phyloP scores from a whole-genome alignment of 78 protist species.

The Diacronema lutheri region DNA sequence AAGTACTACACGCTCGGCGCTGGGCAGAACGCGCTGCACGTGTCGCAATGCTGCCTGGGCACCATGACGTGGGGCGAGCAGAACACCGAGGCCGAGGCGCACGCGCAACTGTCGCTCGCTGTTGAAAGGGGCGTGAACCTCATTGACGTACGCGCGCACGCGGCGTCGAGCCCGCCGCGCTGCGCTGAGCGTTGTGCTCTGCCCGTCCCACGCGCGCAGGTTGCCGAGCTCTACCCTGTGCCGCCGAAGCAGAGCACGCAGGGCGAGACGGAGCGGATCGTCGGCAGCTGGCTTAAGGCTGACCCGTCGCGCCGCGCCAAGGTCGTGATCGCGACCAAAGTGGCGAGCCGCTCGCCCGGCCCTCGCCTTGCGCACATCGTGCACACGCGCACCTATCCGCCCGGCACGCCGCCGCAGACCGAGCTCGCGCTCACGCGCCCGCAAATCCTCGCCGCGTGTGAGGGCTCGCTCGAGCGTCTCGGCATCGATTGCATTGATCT shows the following conservation, averaged over 20 bases:
- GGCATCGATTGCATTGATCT: background rate
- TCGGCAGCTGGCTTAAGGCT: background rate
- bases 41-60: background rate
- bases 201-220: too few relatives aligned
- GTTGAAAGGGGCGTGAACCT: background rate
- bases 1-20: too few relatives aligned
- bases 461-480: background rate
- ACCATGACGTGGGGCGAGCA: background rate
- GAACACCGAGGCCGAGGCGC: background rate
- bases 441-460: background rate
- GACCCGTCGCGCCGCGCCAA: background rate
- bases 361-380: too few relatives aligned
- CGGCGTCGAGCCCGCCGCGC: too few relatives aligned
- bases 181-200: too few relatives aligned
- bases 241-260: background rate
- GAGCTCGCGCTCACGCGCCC: background rate
- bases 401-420: background rate
- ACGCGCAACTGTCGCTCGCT: background rate
- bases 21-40: background rate
- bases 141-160: too few relatives aligned
- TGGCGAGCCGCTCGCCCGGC: background rate
- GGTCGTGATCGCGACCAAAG: background rate
- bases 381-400: background rate
- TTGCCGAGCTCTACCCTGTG: constrained; percentile 10
- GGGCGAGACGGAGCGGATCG: background rate